Percentiles rank a stretch among this genome's conserved stretches.
Conservation (phyloP, 1,284 basidiomycete species). For the Pseudozyma sp. region DNA sequence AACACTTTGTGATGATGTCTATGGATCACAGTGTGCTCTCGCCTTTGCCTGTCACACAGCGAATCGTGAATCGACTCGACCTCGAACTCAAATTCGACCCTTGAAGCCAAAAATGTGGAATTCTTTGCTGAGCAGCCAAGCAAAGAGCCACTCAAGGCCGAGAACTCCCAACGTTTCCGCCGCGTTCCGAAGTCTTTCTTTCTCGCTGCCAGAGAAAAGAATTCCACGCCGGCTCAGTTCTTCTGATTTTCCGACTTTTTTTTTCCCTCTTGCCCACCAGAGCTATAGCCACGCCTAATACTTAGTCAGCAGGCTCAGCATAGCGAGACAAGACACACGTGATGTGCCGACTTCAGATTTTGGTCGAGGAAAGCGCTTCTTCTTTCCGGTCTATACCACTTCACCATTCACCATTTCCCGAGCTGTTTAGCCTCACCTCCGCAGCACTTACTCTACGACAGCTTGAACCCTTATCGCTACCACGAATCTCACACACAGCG, state of each 20-base stretch:
- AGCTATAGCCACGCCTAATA: background rate
- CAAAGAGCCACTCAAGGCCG: background rate
- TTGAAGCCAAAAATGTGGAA: background rate
- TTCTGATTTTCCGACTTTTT: constrained; percentile 39
- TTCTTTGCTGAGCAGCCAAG: constrained; percentile 3
- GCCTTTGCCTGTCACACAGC: background rate
- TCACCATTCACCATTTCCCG: background rate
- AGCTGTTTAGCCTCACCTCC: background rate
- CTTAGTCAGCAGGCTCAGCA: constrained; percentile 18
- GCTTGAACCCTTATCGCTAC: too few species aligned
- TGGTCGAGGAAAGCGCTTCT: constrained; percentile 7
- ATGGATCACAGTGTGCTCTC: background rate
- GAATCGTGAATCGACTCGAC: background rate
- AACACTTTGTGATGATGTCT: background rate
- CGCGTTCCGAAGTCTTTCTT: constrained; percentile 28
- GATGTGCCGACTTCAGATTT: constrained; percentile 21
- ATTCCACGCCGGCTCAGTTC: constrained; percentile 8
- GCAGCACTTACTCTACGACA: too few species aligned
- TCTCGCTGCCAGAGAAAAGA: background rate
- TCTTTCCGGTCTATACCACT: background rate
- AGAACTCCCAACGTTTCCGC: constrained; percentile 18
- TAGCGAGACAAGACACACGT: constrained; percentile 12
- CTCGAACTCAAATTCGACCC: constrained; percentile 1
- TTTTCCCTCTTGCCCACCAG: background rate
- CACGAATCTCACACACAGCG: too few species aligned